phyloP scores from a whole-genome alignment of 2,329 filamentous ascomycete genomes.

The Penicillium sp. region DNA sequence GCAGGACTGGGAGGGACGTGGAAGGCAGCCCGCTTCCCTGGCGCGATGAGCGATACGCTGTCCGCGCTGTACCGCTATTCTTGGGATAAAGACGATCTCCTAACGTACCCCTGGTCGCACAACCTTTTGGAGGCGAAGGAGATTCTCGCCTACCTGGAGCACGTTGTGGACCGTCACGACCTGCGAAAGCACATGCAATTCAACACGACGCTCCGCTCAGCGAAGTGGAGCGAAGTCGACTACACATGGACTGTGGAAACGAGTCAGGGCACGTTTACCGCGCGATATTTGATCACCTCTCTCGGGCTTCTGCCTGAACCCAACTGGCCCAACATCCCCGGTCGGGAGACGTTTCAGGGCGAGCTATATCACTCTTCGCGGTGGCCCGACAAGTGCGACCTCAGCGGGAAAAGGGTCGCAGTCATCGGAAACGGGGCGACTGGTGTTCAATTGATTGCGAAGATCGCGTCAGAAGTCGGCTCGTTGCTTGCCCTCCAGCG shows the following conservation, averaged over 20 bases:
- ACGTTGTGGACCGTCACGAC: constrained; percentile 38
- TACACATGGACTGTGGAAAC: constrained; percentile 38
- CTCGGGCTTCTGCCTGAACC: constrained; percentile 46
- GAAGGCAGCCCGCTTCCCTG: constrained; percentile 55
- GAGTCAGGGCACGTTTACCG: constrained; percentile 28
- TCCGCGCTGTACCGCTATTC: constrained; percentile 49
- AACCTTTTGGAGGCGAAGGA: constrained; percentile 43
- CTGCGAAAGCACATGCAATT: constrained; percentile 47
- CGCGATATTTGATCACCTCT: constrained; percentile 43
- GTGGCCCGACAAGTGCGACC: not conserved
- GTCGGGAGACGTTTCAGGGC: constrained; percentile 46
- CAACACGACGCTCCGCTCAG: constrained; percentile 42
- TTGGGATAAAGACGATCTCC: constrained; percentile 27
- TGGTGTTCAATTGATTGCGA: constrained; percentile 34
- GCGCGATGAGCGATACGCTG: constrained; percentile 55
- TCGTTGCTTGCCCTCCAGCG: constrained; percentile 41
- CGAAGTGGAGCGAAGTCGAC: constrained; percentile 37
- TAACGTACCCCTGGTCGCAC: constrained; percentile 42
- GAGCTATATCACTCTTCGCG: constrained; percentile 44
- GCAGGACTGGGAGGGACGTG: constrained; percentile 50
- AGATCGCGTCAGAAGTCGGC: constrained; percentile 33
- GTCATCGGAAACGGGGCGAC: constrained; percentile 47
- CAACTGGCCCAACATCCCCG: constrained; percentile 44
- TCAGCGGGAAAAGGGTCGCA: constrained; percentile 41
- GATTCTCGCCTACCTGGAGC: constrained; percentile 39